These are phyloP conservation scores for Chloropicon primus DNA, from an alignment of 139 green algal genomes.

Conservation along the genomic window DNA sequence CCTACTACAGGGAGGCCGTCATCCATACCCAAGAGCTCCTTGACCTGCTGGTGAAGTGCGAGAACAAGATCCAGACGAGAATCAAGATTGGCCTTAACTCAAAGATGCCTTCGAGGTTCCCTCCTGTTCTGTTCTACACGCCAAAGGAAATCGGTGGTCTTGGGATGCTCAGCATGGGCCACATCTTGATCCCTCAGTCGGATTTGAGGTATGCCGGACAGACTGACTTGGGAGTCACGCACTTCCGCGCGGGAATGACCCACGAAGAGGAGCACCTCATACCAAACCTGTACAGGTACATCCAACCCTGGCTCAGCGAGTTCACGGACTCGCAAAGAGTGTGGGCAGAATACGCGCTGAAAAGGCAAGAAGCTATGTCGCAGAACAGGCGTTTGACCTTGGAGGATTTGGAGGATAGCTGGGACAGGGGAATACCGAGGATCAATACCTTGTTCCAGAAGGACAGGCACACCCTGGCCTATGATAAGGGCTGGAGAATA, in stretches of 20 bases:
- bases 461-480: constrained; percentile 95
- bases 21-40: constrained; percentile 98
- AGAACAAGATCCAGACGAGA: constrained; percentile 99
- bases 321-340: constrained; percentile 95
- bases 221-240: constrained; percentile 94
- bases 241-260: constrained; percentile 95
- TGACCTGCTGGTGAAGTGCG: constrained; percentile 98
- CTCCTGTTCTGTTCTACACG: constrained; percentile 88
- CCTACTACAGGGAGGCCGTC: constrained; percentile 82
- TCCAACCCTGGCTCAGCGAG: constrained; percentile 95
- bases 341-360: constrained; percentile 98
- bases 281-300: constrained; percentile 86
- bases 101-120: constrained; percentile 89
- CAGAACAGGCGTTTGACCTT: constrained; percentile 43
- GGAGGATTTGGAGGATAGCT: constrained; percentile 81
- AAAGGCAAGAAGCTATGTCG: constrained; percentile 70
- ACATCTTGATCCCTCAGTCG: constrained; percentile 95
- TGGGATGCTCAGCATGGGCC: constrained; percentile 98
- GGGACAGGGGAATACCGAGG: constrained; percentile 95
- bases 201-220: constrained; percentile 88
- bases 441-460: constrained; percentile 99
- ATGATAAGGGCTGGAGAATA: constrained; percentile 98
- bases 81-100: constrained; percentile 98
- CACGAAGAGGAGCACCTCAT: constrained; percentile 99
- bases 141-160: constrained; percentile 98